Conservation (phyloP, 345 rosid genomes). For the Gossypium arboreum region DNA sequence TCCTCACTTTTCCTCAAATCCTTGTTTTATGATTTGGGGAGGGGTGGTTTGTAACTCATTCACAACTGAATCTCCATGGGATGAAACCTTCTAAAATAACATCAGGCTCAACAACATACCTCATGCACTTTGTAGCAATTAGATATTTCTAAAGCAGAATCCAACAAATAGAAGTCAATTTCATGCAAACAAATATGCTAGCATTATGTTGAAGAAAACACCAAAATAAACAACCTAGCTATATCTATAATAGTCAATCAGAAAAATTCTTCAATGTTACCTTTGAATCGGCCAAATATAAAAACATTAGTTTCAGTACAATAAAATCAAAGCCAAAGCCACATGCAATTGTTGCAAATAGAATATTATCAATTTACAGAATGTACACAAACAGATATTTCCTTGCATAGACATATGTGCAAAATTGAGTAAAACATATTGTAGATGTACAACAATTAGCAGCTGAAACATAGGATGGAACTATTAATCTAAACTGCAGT, state of each 20-base stretch:
- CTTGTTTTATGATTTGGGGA: neutral
- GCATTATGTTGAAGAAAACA: neutral
- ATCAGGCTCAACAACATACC: neutral
- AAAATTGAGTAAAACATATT: neutral
- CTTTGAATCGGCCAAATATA: neutral
- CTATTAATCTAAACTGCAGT: neutral
- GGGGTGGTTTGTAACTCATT: neutral
- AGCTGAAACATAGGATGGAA: neutral
- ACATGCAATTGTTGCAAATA: neutral
- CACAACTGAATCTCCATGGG: neutral
- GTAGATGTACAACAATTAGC: neutral
- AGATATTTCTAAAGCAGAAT: constrained; percentile 2
- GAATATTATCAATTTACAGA: neutral
- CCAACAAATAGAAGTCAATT: constrained; percentile 4
- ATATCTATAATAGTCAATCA: neutral
- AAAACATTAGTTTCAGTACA: neutral
- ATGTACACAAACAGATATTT: neutral
- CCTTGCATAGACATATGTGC: neutral
- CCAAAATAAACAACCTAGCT: neutral
- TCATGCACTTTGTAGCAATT: neutral
- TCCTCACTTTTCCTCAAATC: neutral
- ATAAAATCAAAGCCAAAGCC: neutral
- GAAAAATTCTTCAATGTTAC: neutral
- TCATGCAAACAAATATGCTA: neutral
- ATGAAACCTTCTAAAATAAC: neutral